A percentile compares a stretch with the other conserved stretches of the same genome.
Evolutionary conservation across 164 flowering plant genomes (phyloP).

Genomic region (Sedum album): DNA sequence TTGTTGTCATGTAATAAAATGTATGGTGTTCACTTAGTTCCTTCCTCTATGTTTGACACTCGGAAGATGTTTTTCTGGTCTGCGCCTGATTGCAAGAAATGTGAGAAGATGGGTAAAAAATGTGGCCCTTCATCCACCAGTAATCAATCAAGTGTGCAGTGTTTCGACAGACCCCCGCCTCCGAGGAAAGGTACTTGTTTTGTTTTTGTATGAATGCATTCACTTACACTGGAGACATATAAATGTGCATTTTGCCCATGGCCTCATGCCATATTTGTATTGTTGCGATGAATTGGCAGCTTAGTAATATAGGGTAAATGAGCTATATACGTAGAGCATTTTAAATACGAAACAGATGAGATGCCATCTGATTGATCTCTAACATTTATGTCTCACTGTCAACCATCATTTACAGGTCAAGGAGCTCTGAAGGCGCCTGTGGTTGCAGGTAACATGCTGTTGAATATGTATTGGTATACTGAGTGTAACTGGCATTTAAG

Average conservation of each 20-base stretch:
- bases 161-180: background rate
- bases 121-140: background rate
- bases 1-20: background rate
- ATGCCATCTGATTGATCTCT: background rate
- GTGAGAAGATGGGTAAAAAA: background rate
- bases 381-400: background rate
- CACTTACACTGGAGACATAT: background rate
- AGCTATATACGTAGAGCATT: too few relatives aligned
- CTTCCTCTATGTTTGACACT: background rate
- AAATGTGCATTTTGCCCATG: too few relatives aligned
- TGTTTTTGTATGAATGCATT: background rate
- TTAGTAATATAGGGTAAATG: too few relatives aligned
- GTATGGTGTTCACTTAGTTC: background rate
- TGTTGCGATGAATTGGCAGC: background rate
- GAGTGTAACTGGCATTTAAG: background rate
- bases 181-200: background rate
- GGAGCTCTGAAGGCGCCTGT: background rate
- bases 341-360: background rate
- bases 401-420: background rate
- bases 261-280: background rate
- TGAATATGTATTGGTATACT: background rate
- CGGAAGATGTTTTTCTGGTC: background rate
- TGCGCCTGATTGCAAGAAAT: background rate
- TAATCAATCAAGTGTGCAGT: background rate
- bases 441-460: background rate